Evolutionary conservation across 2,329 filamentous ascomycete species (phyloP).

Genomic region (Beauveria brongniartii): DNA sequence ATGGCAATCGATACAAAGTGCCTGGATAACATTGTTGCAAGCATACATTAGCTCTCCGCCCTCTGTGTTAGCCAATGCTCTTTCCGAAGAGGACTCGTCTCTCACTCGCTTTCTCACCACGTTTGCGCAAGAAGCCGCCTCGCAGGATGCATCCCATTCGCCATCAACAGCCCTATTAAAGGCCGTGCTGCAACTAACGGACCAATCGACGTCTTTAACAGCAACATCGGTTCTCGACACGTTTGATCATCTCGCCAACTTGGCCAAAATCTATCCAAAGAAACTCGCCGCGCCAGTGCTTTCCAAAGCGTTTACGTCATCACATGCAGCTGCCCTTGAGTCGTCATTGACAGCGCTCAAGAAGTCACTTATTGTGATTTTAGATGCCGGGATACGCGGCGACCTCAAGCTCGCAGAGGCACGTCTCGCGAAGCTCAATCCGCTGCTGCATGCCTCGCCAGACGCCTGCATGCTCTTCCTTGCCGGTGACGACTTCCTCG

Average conservation of each 20-base stretch:
- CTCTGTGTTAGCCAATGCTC: slow-evolving; percentile 42
- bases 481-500: slow-evolving; percentile 80
- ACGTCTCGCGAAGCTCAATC: slow-evolving; percentile 50
- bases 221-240: slow-evolving; percentile 43
- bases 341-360: slow-evolving; percentile 52
- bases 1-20: slow-evolving; percentile 69
- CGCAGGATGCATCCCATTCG: slow-evolving; percentile 23
- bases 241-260: slow-evolving; percentile 61
- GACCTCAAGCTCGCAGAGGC: slow-evolving; percentile 47
- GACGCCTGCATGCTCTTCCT: slow-evolving; percentile 56
- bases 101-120: slow-evolving; percentile 56
- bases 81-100: slow-evolving; percentile 46
- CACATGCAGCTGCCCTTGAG: slow-evolving; percentile 41
- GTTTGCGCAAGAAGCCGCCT: slow-evolving; percentile 51
- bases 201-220: slow-evolving; percentile 41
- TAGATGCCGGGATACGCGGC: slow-evolving; percentile 53
- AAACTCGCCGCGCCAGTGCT: slow-evolving; percentile 48
- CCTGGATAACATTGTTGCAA: slow-evolving; percentile 63
- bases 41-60: slow-evolving; percentile 54
- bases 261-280: slow-evolving; percentile 59
- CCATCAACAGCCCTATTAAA: slow-evolving; percentile 45
- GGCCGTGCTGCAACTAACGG: slow-evolving; percentile 55
- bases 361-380: slow-evolving; percentile 48
- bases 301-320: slow-evolving; percentile 39
- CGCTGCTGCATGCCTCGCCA: slow-evolving; percentile 54